Base-by-base conservation (phyloP, 768 basidiomycete genomes). In the Tylopilus sp. region DNA sequence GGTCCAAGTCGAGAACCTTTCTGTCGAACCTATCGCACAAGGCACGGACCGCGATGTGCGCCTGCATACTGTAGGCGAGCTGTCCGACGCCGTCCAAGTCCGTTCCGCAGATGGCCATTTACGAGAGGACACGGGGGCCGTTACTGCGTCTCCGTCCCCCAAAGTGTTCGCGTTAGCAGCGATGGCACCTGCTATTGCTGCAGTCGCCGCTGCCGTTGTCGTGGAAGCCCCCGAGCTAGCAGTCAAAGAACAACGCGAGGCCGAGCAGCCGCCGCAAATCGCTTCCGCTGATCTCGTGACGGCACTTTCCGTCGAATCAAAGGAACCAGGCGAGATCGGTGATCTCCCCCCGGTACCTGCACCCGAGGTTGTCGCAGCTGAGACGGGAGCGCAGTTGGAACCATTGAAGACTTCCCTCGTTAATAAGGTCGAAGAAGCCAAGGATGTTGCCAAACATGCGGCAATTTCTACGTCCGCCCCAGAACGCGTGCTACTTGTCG, bases 401-500 rank as follows among this genome's bases (percentile, higher is more conserved):
- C 33, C 36, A 17, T 18, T 28, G 17, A 26, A 31, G 5, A 4
- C 20, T 25, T 44, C 39, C 30, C 40, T 22, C 26, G 43, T 15
- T 28, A 44, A 52, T 48, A 56, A 20, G 28, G 28, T 10, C 40
- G 52, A 51, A 44, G 62, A 58, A 52, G 52, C 9, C 15, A 15
- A 40, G 52, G 58, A 22, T 22, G 18, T 52, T 53, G 20, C 45
- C 57, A 55, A 55, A 35, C 26, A 0, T 22, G 25, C 23, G 57
- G 63, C 49, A 33, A 44, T 52, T 44, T 39, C 48, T 35, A 62
- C 57, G 11, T 52, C 60, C 26, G 41, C 42, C 17, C 45, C 55
- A 22, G 60, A 57, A 45, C 40, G 10, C 21, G 44, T 53, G 40
- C 25, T 40, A 3, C 21, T 65, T 13, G 54, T 52, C 17, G 54